These are phyloP conservation scores for Arthrobotrys megalospora DNA, from an alignment of 2,329 filamentous ascomycete species.

Conservation along the genomic window DNA sequence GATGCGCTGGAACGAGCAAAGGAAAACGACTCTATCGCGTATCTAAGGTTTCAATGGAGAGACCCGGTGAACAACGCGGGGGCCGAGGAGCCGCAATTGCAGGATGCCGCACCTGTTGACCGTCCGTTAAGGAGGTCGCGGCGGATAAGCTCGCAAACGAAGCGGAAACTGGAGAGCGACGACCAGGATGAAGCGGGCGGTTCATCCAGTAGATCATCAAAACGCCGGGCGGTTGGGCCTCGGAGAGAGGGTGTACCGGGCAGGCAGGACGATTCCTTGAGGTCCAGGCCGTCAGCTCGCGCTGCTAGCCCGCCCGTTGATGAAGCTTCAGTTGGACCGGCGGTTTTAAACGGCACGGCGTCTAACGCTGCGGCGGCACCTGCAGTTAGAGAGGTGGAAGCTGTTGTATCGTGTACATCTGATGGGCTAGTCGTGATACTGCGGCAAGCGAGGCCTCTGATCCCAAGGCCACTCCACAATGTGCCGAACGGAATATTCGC, in stretches of 20 bases:
- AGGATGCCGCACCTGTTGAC: conserved; percentile 63
- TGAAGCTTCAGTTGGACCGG: not conserved
- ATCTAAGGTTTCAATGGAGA: conserved; percentile 86
- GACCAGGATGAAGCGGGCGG: conserved; percentile 66
- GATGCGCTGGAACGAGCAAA: conserved; percentile 87
- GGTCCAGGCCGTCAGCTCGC: not conserved
- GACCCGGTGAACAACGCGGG: conserved; percentile 73
- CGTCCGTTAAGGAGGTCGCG: conserved; percentile 69
- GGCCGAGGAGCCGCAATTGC: conserved; percentile 64
- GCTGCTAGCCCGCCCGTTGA: conserved; percentile 29
- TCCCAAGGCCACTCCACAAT: conserved; percentile 74
- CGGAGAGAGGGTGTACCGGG: conserved; percentile 32
- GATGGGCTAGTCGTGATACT: conserved; percentile 88
- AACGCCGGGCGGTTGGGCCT: conserved; percentile 64
- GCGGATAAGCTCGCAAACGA: conserved; percentile 67
- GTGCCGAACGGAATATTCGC: conserved; percentile 80
- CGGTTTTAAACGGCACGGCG: conserved; percentile 68
- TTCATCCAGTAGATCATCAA: conserved; percentile 69
- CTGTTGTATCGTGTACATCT: conserved; percentile 91
- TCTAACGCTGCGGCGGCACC: conserved; percentile 68
- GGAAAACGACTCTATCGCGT: conserved; percentile 90
- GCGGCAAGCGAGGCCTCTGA: conserved; percentile 79
- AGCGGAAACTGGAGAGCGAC: conserved; percentile 70
- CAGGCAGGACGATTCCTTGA: conserved; percentile 66
- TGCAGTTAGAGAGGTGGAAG: conserved; percentile 79